phyloP scores from a whole-genome alignment of 768 basidiomycete genomes.

The Mrakia gelida region DNA sequence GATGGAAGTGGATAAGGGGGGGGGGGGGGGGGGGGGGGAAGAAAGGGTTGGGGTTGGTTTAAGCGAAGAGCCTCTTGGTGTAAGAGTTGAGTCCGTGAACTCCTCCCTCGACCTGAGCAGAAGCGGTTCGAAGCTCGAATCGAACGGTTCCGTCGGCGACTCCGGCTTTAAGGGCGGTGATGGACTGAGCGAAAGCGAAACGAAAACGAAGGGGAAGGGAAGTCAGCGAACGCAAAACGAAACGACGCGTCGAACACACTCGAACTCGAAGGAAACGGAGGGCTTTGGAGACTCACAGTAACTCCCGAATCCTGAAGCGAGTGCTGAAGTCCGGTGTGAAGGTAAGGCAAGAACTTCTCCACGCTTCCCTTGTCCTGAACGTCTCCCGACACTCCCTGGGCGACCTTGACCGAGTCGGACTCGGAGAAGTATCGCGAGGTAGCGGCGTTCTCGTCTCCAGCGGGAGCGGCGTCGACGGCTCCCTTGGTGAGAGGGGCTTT shows the following conservation, averaged over 20 bases:
- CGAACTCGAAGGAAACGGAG: too few relatives aligned
- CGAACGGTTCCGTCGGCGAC: conserved; percentile 65
- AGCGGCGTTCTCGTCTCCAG: conserved; percentile 74
- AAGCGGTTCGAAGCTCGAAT: conserved; percentile 90
- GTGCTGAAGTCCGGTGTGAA: conserved; percentile 79
- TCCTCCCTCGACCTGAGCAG: conserved; percentile 91
- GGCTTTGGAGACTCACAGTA: conserved; percentile 42
- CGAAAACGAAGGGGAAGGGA: neutral
- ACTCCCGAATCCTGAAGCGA: conserved; percentile 92
- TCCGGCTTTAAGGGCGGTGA: conserved; percentile 62
- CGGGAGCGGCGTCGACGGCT: conserved; percentile 31
- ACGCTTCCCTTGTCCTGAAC: conserved; percentile 97
- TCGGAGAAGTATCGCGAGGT: conserved; percentile 95
- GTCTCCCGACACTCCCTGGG: conserved; percentile 85
- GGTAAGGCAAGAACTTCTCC: conserved; percentile 83
- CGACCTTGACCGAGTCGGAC: conserved; percentile 87
- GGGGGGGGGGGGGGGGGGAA: neutral
- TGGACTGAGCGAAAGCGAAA: conserved; percentile 37
- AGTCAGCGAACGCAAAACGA: too few relatives aligned
- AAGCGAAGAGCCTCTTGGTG: neutral
- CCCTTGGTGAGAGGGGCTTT: conserved; percentile 46
- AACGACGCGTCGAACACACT: neutral
- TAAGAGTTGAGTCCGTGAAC: conserved; percentile 93
- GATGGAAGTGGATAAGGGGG: neutral
- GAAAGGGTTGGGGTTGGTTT: neutral